Base-by-base conservation (phyloP, 2,329 filamentous ascomycete genomes). In the Cyclaneusma minus region DNA sequence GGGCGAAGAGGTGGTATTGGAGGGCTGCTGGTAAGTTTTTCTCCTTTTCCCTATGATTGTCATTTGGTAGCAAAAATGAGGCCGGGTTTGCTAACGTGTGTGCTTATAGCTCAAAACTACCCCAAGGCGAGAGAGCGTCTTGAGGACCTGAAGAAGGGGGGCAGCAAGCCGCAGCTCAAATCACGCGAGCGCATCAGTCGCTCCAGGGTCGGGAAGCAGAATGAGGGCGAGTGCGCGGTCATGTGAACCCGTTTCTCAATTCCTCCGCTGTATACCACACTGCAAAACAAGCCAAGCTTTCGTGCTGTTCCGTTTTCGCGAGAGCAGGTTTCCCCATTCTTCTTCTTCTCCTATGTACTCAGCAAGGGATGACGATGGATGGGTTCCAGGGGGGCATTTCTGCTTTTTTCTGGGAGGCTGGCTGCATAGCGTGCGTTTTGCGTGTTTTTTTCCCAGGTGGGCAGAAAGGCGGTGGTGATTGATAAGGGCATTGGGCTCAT, bases 1-100 rank as follows among this genome's bases (percentile, higher is more conserved):
- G 95, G 54, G 89, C 87, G 13, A 94, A 92, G 62, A 70, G 84
- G 41, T 98, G 89, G 89, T 98, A 98, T 55, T 94, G 85, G 68
- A 68, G 87, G 50, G 85, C 89, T 53, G 89, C 89, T 48, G 80
- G 87, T 94, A 63, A 71, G 83, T 73, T 32, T 31, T 27, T 28
- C 26, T 18, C 14, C 4, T 26, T 12, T 31, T 31, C 21, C 17
- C 16, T 17, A n/a, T n/a, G n/a, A n/a, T 23, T 9, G 7, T 25
- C 8, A 8, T 25, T 7, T 27, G 8, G 28, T 30, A 33, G 49
- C 55, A 40, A 55, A 34, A 32, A 16, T 20, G 18, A 20, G 18
- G 11, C n/a, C n/a, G 18, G 11, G 18, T 20, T 20, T 20, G 13
- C 20, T 29, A 7, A 29, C 27, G 8, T 10, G 18, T 8, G 11